Percentiles rank a stretch among this genome's conserved stretches.
These are phyloP conservation scores for Chenopodium suecicum DNA, from an alignment of 148 eudicot genomes.

Conservation along the genomic window DNA sequence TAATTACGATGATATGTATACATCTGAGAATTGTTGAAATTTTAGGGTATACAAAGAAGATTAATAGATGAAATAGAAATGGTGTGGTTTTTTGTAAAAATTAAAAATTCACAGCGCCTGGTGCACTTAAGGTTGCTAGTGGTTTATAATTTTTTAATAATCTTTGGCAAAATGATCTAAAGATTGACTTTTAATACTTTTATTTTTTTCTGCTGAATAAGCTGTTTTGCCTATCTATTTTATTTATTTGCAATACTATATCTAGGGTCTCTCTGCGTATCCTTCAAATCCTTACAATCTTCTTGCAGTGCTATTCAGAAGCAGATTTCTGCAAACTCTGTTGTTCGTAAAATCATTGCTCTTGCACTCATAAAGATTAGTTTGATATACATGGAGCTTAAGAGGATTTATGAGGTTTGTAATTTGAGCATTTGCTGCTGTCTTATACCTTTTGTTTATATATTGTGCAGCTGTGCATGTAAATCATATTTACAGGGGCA, in stretches of 20 bases:
- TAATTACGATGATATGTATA: not conserved
- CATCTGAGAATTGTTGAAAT: not conserved
- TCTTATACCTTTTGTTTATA: not conserved
- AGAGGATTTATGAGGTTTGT: constrained; percentile 83
- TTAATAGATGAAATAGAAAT: not conserved
- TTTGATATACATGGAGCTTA: constrained; percentile 77
- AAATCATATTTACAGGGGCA: not conserved
- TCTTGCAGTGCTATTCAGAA: constrained; percentile 77
- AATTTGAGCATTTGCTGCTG: not conserved
- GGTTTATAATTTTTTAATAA: not conserved
- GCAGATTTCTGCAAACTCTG: constrained; percentile 64
- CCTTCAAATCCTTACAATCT: constrained; percentile 7
- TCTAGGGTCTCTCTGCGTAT: not conserved
- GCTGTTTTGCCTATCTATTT: not conserved
- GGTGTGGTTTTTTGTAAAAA: not conserved
- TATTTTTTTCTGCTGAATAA: not conserved
- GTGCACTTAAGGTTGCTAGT: not conserved
- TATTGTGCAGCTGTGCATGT: not conserved
- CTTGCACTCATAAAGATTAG: constrained; percentile 63
- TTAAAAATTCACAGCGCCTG: not conserved
- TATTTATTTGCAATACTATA: not conserved
- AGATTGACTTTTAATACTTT: not conserved
- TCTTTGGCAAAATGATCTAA: not conserved
- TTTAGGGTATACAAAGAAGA: not conserved
- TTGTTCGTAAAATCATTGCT: constrained; percentile 57